Conservation (phyloP, 2,329 filamentous ascomycete genomes). For the Aspergillus jensenii region DNA sequence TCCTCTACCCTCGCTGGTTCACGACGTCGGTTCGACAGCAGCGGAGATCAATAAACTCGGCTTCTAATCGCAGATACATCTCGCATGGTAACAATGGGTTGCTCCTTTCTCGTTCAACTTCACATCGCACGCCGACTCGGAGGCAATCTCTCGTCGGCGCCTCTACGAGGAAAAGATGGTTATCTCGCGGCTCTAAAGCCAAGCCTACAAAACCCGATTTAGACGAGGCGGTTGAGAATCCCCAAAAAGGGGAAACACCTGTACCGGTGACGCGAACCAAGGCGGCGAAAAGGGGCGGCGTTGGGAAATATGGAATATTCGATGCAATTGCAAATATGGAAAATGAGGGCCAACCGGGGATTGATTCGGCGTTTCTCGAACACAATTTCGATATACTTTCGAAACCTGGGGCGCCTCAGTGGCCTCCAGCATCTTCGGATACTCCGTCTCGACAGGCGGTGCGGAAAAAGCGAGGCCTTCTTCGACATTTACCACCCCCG, state of each 20-base stretch:
- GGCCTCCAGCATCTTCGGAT: too few relatives aligned
- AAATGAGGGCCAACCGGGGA: neutral
- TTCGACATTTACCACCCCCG: neutral
- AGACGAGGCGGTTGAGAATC: neutral
- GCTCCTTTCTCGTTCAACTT: neutral
- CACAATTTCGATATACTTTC: neutral
- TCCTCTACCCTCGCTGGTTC: conserved; percentile 47
- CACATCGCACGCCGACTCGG: neutral
- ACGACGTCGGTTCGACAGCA: conserved; percentile 26
- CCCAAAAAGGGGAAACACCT: neutral
- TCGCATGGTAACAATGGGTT: neutral
- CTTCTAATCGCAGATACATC: conserved; percentile 1
- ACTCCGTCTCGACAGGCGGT: neutral
- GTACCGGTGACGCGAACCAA: neutral
- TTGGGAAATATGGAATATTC: neutral
- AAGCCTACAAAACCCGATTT: neutral
- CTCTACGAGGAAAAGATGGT: conserved; percentile 23
- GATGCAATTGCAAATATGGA: neutral
- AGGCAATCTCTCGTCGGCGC: conserved; percentile 13
- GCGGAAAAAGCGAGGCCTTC: neutral
- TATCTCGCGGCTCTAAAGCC: conserved; percentile 16
- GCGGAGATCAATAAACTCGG: conserved; percentile 11
- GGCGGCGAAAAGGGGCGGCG: neutral
- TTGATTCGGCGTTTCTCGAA: neutral
- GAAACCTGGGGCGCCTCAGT: neutral